Evolutionary conservation across 2,329 filamentous ascomycete genomes (phyloP), one percentile per base, ranked within the genome.

Genomic region (Coniochaeta hoffmannii): DNA sequence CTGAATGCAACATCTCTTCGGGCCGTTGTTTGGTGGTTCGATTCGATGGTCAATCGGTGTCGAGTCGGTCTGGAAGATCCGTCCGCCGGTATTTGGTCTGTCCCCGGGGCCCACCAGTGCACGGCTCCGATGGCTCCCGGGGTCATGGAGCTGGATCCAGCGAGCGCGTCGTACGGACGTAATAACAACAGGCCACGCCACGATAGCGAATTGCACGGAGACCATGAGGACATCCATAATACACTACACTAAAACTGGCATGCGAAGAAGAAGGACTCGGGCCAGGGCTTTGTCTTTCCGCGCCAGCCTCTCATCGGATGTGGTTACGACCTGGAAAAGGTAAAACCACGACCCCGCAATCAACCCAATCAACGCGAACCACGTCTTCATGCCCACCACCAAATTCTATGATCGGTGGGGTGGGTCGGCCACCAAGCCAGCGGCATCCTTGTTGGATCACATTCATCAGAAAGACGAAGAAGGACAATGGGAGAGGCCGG

Each of bases 311-410:
- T 58, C 53, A 58, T 60, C 59, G 61, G 60, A 60, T 62, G 65
- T 64, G 64, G 63, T 61, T 55, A 57, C 57, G 55, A 66, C 63
- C 56, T 52, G 5, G 11, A 14, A 32, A 46, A 14, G 19, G 10
- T 26, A 24, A 44, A 44, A 44, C 38, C 38, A 44, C 19, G 22
- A 46, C 41, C 36, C 36, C 41, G 41, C 52, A 57, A 60, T 62
- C 59, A 62, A 56, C 38, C 66, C 66, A 68, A 68, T 68, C 66
- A 68, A 36, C 60, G 60, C 56, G 52, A 53, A 68, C 66, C 66
- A 68, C 66, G 65, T 68, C 65, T 66, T 58, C 64, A 60, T 63
- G 63, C 65, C 65, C 65, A 65, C 65, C 63, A 59, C 60, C 63
- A 62, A 61, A 62, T 55, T 53, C 53, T 15, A 51, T 56, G 56